Conservation (phyloP, 495 filamentous ascomycete species). For the Massariosphaeria phaeospora region DNA sequence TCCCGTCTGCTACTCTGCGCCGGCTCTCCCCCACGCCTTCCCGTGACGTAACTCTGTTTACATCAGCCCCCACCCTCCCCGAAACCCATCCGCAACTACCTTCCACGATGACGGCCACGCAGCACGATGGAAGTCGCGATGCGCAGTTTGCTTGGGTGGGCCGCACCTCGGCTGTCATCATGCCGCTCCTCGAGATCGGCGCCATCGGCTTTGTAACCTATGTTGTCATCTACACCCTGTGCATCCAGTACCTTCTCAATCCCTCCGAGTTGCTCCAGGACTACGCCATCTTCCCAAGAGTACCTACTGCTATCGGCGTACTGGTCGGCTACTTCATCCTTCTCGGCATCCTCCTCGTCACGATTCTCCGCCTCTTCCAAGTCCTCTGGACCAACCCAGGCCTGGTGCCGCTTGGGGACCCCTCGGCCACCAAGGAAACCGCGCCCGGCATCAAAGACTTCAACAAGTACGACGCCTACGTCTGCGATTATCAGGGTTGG, state of each 20-base stretch:
- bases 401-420: slow-evolving; percentile 16
- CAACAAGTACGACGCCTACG: slow-evolving; percentile 73
- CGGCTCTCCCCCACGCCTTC: too few relatives aligned
- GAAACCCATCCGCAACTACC: too few relatives aligned
- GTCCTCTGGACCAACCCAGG: slow-evolving; percentile 30
- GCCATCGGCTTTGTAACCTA: slow-evolving; percentile 17
- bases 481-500: slow-evolving; percentile 71
- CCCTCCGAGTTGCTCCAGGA: not conserved
- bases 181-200: slow-evolving; percentile 16
- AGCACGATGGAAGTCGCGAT: not conserved
- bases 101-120: too few relatives aligned
- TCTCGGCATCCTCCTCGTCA: slow-evolving; percentile 7
- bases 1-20: too few relatives aligned
- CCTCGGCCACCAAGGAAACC: slow-evolving; percentile 1
- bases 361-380: slow-evolving; percentile 28
- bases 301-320: slow-evolving; percentile 19
- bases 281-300: slow-evolving; percentile 1
- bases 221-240: slow-evolving; percentile 14
- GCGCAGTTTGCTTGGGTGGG: not conserved
- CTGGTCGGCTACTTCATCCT: slow-evolving; percentile 28
- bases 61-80: too few relatives aligned
- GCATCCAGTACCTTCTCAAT: slow-evolving; percentile 24
- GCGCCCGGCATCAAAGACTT: slow-evolving; percentile 44
- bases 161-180: not conserved
- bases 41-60: too few relatives aligned